Conservation (phyloP, 768 basidiomycete genomes). For the Trametes cingulata region DNA sequence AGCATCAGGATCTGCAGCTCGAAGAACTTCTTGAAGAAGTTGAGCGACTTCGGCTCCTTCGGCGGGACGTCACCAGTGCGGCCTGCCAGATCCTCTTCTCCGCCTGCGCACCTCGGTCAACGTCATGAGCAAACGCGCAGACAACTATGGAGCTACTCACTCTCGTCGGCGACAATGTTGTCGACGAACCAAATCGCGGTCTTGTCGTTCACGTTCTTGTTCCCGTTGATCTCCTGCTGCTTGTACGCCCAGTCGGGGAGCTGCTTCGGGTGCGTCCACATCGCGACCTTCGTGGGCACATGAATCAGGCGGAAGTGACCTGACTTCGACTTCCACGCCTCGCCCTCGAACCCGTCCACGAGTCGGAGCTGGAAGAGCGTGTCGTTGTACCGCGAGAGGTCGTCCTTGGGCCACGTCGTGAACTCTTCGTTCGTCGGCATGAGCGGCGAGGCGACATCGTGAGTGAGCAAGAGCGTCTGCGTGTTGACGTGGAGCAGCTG, state of each 20-base stretch:
- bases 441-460: conserved; percentile 95
- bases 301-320: conserved; percentile 92
- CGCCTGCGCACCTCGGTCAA: conserved; percentile 38
- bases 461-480: conserved; percentile 81
- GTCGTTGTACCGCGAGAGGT: conserved; percentile 77
- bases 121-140: neutral
- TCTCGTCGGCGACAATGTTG: conserved; percentile 70
- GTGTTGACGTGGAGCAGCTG: conserved; percentile 89
- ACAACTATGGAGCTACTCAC: conserved; percentile 45
- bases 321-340: conserved; percentile 91
- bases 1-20: conserved; percentile 95
- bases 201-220: conserved; percentile 85
- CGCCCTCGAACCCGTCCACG: conserved; percentile 70
- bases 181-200: conserved; percentile 89
- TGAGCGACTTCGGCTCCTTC: conserved; percentile 78
- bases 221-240: conserved; percentile 97
- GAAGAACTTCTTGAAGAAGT: conserved; percentile 92
- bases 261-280: conserved; percentile 88
- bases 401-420: conserved; percentile 86
- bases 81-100: conserved; percentile 56
- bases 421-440: conserved; percentile 99
- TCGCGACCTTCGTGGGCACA: conserved; percentile 82
- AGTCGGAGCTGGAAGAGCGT: conserved; percentile 84
- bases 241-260: conserved; percentile 97
- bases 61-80: conserved; percentile 50